Evolutionary conservation across 805 yeast species (phyloP).

Genomic region (Torulaspora indica): DNA sequence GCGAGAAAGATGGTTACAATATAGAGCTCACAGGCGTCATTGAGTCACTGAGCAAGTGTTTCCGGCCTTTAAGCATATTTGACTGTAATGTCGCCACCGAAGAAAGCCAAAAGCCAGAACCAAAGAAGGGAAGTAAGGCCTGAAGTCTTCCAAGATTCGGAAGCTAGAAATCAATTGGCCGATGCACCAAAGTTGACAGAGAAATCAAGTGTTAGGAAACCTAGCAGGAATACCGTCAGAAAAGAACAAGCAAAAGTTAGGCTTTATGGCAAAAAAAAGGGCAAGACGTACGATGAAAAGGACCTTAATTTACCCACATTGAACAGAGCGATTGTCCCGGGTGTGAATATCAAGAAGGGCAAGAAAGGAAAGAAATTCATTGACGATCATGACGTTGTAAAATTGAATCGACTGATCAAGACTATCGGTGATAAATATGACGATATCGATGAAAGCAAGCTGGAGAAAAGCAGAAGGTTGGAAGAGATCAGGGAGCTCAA

Average conservation of each 20-base stretch:
- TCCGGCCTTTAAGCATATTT: not conserved
- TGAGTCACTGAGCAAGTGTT: not conserved
- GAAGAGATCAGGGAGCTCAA: constrained; percentile 87
- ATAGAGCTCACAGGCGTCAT: not conserved
- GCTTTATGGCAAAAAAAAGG: constrained; percentile 58
- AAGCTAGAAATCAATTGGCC: constrained; percentile 64
- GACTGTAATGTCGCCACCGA: constrained; percentile 11
- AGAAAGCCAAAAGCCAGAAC: constrained; percentile 40
- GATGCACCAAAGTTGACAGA: constrained; percentile 52
- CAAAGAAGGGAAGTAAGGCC: constrained; percentile 54
- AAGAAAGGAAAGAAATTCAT: constrained; percentile 84
- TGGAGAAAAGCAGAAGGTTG: constrained; percentile 82
- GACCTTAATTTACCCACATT: constrained; percentile 75
- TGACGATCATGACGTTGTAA: constrained; percentile 59
- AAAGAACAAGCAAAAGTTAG: constrained; percentile 62
- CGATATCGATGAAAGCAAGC: constrained; percentile 72
- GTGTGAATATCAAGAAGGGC: constrained; percentile 68
- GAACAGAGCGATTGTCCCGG: constrained; percentile 82
- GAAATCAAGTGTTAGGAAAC: constrained; percentile 48
- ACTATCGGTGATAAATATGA: constrained; percentile 81
- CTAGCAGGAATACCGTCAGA: constrained; percentile 50
- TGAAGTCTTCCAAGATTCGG: constrained; percentile 60
- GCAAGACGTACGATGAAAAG: constrained; percentile 58
- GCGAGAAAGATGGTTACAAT: not conserved
- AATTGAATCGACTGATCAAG: constrained; percentile 65